A percentile compares a stretch with the other conserved stretches of the same genome.
phyloP scores from a whole-genome alignment of 2,329 filamentous ascomycete species.

The Alternaria burnsii region DNA sequence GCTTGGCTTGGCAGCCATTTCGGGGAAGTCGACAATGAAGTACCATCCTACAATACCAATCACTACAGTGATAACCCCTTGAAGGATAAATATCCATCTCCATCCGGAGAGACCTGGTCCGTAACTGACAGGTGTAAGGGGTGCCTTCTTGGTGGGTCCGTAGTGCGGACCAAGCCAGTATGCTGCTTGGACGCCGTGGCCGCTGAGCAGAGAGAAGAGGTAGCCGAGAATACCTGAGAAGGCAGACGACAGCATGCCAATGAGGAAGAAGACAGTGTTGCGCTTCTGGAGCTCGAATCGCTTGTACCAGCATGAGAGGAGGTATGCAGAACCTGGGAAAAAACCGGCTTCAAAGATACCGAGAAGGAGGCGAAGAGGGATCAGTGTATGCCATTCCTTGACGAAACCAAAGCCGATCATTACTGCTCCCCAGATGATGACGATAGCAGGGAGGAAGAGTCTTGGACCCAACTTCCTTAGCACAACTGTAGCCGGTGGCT shows the following conservation, averaged over 20 bases:
- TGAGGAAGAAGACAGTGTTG: slow-evolving; percentile 64
- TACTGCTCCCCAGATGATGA: slow-evolving; percentile 35
- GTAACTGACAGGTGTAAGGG: slow-evolving; percentile 28
- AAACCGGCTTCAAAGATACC: slow-evolving; percentile 41
- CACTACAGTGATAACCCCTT: slow-evolving; percentile 31
- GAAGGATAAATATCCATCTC: slow-evolving; percentile 39
- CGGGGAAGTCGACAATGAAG: slow-evolving; percentile 40
- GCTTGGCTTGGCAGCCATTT: slow-evolving; percentile 31
- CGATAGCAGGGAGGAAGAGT: slow-evolving; percentile 30
- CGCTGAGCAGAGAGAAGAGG: slow-evolving; percentile 56
- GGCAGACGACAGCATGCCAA: slow-evolving; percentile 35
- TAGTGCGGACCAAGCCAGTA: slow-evolving; percentile 45
- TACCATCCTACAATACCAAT: slow-evolving; percentile 34
- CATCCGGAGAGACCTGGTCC: slow-evolving; percentile 47
- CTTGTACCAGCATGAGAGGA: slow-evolving; percentile 68
- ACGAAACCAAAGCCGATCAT: slow-evolving; percentile 38
- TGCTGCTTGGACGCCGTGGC: slow-evolving; percentile 53
- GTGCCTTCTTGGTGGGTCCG: slow-evolving; percentile 32
- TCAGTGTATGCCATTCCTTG: slow-evolving; percentile 34
- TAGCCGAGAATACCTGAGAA: slow-evolving; percentile 39
- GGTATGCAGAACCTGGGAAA: slow-evolving; percentile 53
- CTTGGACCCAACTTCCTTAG: slow-evolving; percentile 34
- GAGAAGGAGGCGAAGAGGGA: slow-evolving; percentile 32
- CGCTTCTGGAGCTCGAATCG: slow-evolving; percentile 64
- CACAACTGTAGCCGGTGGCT: slow-evolving; percentile 35